Evolutionary conservation across 306 rosid species (phyloP), one percentile per base, ranked within the genome.

Genomic region (Parietaria judaica): DNA sequence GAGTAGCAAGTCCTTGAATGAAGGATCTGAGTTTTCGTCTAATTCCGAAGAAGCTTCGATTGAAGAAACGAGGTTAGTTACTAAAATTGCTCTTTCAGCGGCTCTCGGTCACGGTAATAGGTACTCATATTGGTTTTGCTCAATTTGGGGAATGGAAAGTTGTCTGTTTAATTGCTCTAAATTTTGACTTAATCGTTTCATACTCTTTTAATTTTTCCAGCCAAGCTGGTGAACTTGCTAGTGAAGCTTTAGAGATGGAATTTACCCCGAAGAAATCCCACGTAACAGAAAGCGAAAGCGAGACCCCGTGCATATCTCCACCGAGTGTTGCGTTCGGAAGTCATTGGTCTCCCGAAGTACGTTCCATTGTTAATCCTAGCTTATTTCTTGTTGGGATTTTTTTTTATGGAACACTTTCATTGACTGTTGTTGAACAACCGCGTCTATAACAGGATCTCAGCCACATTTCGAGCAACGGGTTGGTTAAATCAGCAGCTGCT

Each of bases 11-110:
- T 73, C 56, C 55, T 58, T 60, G 55, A 68, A 51, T 48, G 72
- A 63, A 66, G 79, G 55, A 73, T 67, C 74, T 23, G 82, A 59
- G 37, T 69, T 63, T 61, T 76, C 79, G 45, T 78, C 86, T 31
- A 74, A 75, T 66, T 63, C 36, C 60, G 61, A 6, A 64, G 82
- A 74, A 63, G 62, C 61, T 60, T 70, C 78, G 5, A 38, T 72
- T 58, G 44, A 14, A 39, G 82, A 70, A 60, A 60, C 53, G 66
- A 84, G 71, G 64, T 68, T 85, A 54, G 70, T 66, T 44, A 56
- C 51, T 9, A 60, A 14, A 58, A 74, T 71, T 66, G 76, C 64
- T 15, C 45, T 57, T 38, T 58, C 47, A 51, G 76, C 46, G 66
- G 46, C 23, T 10, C 35, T n/a, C n/a, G n/a, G n/a, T n/a, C n/a